These are phyloP conservation scores for Penicillium coprophilum DNA, from an alignment of 495 filamentous ascomycete genomes.

Conservation along the genomic window DNA sequence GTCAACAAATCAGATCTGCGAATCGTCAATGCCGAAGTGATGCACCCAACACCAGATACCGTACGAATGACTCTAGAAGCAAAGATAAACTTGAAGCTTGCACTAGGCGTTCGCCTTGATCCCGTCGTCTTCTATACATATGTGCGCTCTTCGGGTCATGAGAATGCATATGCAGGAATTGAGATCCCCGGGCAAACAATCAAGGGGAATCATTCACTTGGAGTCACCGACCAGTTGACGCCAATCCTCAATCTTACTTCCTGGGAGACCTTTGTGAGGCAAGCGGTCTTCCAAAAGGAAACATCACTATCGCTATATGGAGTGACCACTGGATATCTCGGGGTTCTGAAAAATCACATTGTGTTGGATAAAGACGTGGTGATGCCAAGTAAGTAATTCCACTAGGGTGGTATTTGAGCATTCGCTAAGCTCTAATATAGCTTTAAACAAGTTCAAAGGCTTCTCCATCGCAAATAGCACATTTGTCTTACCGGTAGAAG, in stretches of 20 bases:
- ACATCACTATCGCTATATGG: slow-evolving; percentile 29
- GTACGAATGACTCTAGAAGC: slow-evolving; percentile 33
- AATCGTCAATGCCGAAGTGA: slow-evolving; percentile 33
- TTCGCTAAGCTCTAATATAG: slow-evolving; percentile 15
- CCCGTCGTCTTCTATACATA: slow-evolving; percentile 31
- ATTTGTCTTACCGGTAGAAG: slow-evolving; percentile 26
- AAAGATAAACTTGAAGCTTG: slow-evolving; percentile 35
- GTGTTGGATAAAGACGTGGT: slow-evolving; percentile 35
- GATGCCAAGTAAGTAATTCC: slow-evolving; percentile 26
- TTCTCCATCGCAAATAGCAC: slow-evolving; percentile 32
- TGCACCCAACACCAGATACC: slow-evolving; percentile 33
- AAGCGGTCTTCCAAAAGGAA: slow-evolving; percentile 29
- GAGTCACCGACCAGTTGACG: slow-evolving; percentile 23
- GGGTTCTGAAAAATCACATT: slow-evolving; percentile 33
- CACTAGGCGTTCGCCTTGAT: slow-evolving; percentile 35
- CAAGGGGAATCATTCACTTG: slow-evolving; percentile 38
- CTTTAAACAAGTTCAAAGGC: slow-evolving; percentile 30
- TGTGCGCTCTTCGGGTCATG: slow-evolving; percentile 25
- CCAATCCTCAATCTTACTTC: slow-evolving; percentile 27
- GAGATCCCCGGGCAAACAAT: slow-evolving; percentile 28
- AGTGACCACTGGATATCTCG: slow-evolving; percentile 32
- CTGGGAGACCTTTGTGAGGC: slow-evolving; percentile 34
- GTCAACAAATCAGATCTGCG: slow-evolving; percentile 37
- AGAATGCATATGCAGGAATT: slow-evolving; percentile 29
- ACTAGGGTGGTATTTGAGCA: neutral